Conservation (phyloP, 2,329 filamentous ascomycete genomes). For the Decorospora gaudefroyi region DNA sequence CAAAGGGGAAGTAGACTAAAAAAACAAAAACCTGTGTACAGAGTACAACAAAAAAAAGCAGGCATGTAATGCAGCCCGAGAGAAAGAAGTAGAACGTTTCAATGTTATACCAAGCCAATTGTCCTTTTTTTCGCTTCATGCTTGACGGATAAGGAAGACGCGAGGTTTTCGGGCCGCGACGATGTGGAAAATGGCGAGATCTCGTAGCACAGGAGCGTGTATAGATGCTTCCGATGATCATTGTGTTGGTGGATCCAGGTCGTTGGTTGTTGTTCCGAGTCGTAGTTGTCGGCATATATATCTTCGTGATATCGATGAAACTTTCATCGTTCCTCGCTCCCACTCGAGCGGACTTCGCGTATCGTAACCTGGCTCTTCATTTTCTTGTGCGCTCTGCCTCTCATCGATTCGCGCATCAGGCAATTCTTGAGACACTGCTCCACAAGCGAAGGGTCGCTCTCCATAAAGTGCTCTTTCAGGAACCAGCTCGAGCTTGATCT, state of each 20-base stretch:
- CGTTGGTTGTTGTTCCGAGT: no score
- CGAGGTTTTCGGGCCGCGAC: no score
- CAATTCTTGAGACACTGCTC: slow-evolving; percentile 43
- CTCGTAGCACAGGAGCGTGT: no score
- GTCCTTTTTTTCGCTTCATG: no score
- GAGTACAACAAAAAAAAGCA: background rate
- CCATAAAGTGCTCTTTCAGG: slow-evolving; percentile 24
- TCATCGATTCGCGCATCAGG: slow-evolving; percentile 35
- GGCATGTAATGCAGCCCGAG: no score
- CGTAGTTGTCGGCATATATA: no score
- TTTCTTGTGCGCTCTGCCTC: slow-evolving; percentile 24
- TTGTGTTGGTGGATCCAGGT: no score
- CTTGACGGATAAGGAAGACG: no score
- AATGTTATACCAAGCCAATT: no score
- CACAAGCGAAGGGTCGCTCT: slow-evolving; percentile 33
- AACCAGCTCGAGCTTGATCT: slow-evolving; percentile 25
- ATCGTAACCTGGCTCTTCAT: slow-evolving; percentile 22
- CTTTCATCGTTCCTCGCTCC: background rate
- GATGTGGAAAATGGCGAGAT: no score
- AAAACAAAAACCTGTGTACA: background rate
- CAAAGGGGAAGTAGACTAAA: background rate
- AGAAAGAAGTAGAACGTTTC: no score
- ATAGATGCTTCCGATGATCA: no score
- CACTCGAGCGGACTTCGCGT: slow-evolving; percentile 17
- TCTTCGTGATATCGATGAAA: background rate